Percentiles rank a stretch among this genome's conserved stretches.
Evolutionary conservation across 2,329 filamentous ascomycete genomes (phyloP).

Genomic region (Pezicula carpinea): DNA sequence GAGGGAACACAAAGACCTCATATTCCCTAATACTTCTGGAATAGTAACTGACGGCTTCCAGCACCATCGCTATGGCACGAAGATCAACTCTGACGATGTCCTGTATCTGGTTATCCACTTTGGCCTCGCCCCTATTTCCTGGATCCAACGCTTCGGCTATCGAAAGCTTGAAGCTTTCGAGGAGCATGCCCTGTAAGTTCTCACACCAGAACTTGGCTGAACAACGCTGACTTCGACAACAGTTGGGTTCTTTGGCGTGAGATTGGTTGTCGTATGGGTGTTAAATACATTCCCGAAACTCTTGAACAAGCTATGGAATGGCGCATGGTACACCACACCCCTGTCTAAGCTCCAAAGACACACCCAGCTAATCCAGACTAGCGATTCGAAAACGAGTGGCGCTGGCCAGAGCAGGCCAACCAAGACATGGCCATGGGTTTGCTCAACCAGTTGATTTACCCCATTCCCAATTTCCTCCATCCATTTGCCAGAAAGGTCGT

Average conservation of each 20-base stretch:
- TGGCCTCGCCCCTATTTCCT: slow-evolving; percentile 3
- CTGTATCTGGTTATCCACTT: slow-evolving; percentile 13
- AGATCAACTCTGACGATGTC: slow-evolving; percentile 12
- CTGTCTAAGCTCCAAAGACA: too few species aligned
- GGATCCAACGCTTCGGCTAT: slow-evolving; percentile 10
- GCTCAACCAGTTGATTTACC: slow-evolving; percentile 9
- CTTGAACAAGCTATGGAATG: slow-evolving; percentile 9
- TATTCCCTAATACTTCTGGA: too few species aligned
- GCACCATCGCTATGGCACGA: slow-evolving; percentile 11
- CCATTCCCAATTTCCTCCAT: slow-evolving; percentile 5
- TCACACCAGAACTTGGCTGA: not conserved
- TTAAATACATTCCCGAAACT: slow-evolving; percentile 9
- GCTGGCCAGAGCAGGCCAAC: slow-evolving; percentile 10
- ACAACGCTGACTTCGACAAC: not conserved
- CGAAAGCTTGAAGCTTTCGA: slow-evolving; percentile 10
- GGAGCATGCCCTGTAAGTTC: slow-evolving; percentile 8
- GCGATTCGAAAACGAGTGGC: slow-evolving; percentile 10
- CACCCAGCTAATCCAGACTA: not conserved
- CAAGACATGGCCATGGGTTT: slow-evolving; percentile 9
- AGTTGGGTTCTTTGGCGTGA: slow-evolving; percentile 13
- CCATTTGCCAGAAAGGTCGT: slow-evolving; percentile 6
- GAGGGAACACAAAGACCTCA: too few species aligned
- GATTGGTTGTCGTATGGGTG: slow-evolving; percentile 8
- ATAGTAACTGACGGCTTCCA: not conserved
- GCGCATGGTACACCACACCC: slow-evolving; percentile 1